Percentiles rank a stretch among this genome's conserved stretches.
These are phyloP conservation scores for Colletotrichum sp. DNA, from an alignment of 2,329 filamentous ascomycete species.

Conservation along the genomic window DNA sequence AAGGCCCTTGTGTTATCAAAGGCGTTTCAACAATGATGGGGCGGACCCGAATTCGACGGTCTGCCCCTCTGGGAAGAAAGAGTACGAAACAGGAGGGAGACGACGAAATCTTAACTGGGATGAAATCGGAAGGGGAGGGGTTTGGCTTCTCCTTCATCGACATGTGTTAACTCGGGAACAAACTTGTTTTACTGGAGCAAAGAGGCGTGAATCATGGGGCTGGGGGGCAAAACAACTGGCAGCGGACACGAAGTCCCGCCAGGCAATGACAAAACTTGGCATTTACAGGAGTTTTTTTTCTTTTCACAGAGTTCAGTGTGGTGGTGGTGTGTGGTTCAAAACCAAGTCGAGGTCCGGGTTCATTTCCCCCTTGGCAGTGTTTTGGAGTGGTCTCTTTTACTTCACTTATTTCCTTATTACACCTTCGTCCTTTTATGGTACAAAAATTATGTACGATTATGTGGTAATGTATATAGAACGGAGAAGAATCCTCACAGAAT, in stretches of 20 bases:
- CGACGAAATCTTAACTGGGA: neutral
- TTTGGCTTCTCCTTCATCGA: neutral
- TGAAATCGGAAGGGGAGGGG: neutral
- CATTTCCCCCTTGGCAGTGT: neutral
- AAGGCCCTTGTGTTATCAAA: neutral
- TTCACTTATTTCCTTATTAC: neutral
- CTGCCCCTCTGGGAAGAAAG: neutral
- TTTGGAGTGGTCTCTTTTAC: neutral
- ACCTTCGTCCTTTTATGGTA: neutral
- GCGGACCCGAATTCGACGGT: neutral
- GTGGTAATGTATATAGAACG: constrained; percentile 20
- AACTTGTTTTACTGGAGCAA: constrained; percentile 4
- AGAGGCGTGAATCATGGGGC: constrained; percentile 13
- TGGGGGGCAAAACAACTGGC: constrained; percentile 3
- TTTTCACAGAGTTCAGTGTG: neutral
- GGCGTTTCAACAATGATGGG: neutral
- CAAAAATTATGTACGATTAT: constrained; percentile 12
- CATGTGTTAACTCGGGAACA: constrained; percentile 1
- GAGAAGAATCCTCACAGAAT: neutral
- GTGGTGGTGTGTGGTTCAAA: neutral
- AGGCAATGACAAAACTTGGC: constrained; percentile 19
- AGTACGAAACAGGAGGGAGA: neutral
- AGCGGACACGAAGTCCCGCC: neutral
- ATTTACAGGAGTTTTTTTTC: constrained; percentile 17
- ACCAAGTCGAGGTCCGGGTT: neutral